Evolutionary conservation across 2,329 filamentous ascomycete genomes (phyloP), one percentile per base, ranked within the genome.

Genomic region (Monosporascus sp.): DNA sequence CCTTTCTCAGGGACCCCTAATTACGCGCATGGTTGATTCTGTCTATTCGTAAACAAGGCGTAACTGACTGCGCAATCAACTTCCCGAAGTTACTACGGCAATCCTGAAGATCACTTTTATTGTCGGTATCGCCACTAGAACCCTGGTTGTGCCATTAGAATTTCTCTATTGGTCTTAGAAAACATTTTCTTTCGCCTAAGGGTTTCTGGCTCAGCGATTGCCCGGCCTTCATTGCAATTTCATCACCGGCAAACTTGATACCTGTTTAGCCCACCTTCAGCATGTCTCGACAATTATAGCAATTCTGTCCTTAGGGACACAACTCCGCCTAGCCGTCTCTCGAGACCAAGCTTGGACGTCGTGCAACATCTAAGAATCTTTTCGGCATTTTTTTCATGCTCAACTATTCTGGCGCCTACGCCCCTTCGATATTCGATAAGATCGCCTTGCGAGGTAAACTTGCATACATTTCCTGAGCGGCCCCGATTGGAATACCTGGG

Each of bases 241-340:
- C 5, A 35, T 35, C 46, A 52, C 48, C 54, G 40, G 43, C 52
- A 58, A 51, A 43, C 47, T 40, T 46, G 50, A 54, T 46, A 55
- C 51, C 49, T 37, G 43, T 35, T 35, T 35, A 54, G 52, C 50
- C n/a, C 8, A 17, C 41, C 50, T 49, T 54, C 52, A 62, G 41
- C 40, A 68, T 68, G 66, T 55, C 56, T 57, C 55, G 64, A 48
- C 59, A 61, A 55, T 71, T 71, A 72, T 72, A 73, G 69, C 70
- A 65, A 65, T 53, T 62, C 68, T 67, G 70, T 73, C 70, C 70
- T 63, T 72, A 71, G 70, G 70, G 70, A 72, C 70, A 68, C 62
- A 60, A 55, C 57, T 57, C 59, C 61, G 59, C 60, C 58, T 57
- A 58, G 55, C 58, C 55, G 55, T n/a, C 43, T 22, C 43, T 22